Conservation (phyloP, 225 moss, liverwort and hornwort species). For the Marchantia polymorpha region DNA sequence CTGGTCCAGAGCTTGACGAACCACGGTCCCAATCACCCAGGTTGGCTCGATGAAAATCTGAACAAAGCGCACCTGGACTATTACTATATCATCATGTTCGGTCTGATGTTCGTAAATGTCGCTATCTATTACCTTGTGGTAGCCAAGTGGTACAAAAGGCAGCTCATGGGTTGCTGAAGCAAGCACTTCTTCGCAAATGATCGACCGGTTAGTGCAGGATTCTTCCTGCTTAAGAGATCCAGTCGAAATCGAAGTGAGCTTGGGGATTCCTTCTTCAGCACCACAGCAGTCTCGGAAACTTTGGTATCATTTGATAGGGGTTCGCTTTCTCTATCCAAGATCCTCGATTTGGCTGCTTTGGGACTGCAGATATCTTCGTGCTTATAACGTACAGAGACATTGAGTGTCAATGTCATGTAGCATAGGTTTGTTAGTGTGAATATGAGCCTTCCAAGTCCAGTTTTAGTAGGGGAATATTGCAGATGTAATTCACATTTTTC, state of each 20-base stretch:
- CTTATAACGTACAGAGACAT: no score
- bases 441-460: no score
- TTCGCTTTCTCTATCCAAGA: no score
- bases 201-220: neutral
- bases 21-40: slow-evolving; percentile 6
- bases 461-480: no score
- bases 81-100: slow-evolving; percentile 48
- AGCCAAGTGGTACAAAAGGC: slow-evolving; percentile 47
- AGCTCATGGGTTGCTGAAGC: neutral
- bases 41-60: slow-evolving; percentile 55
- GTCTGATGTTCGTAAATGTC: slow-evolving; percentile 35
- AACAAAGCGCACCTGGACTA: slow-evolving; percentile 57
- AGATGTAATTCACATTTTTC: no score
- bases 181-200: neutral
- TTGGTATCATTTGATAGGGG: no score
- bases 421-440: no score
- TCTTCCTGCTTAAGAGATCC: neutral
- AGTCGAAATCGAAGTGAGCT: neutral
- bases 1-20: slow-evolving; percentile 40
- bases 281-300: no score
- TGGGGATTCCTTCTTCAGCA: neutral
- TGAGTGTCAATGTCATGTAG: no score
- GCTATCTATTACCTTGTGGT: slow-evolving; percentile 36
- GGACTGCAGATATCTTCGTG: no score
- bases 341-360: no score